Conservation (phyloP, 176 grass and related monocot genomes). For the Carex parvula region DNA sequence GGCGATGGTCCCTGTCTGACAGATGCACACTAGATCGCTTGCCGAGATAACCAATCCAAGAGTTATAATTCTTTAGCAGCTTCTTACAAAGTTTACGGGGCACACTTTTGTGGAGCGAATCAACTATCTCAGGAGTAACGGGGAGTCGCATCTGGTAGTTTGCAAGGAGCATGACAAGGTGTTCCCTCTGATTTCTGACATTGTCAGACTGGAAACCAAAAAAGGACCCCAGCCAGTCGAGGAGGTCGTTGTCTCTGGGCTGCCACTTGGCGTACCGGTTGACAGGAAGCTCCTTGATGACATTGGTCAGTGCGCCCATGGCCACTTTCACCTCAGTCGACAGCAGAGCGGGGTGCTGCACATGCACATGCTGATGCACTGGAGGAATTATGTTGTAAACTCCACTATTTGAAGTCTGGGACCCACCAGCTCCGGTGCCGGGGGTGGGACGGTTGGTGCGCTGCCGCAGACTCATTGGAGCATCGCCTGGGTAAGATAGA, state of each 20-base stretch:
- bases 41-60: constrained; percentile 81
- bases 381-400: constrained; percentile 96
- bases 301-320: constrained; percentile 43
- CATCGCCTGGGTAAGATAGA: background rate
- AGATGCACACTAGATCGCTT: constrained; percentile 45
- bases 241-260: constrained; percentile 49
- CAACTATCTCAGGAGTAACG: constrained; percentile 31
- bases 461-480: constrained; percentile 48
- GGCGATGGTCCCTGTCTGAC: constrained; percentile 39
- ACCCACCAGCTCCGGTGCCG: background rate
- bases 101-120: constrained; percentile 49
- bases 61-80: constrained; percentile 70
- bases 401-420: constrained; percentile 5
- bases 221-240: constrained; percentile 84
- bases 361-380: no score
- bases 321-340: constrained; percentile 83
- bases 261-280: constrained; percentile 38
- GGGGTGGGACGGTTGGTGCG: constrained; percentile 33
- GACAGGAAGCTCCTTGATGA: constrained; percentile 43
- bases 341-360: constrained; percentile 54
- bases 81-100: constrained; percentile 59
- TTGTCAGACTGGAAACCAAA: constrained; percentile 92
- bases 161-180: constrained; percentile 92
- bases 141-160: constrained; percentile 65
- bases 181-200: constrained; percentile 88